Conservation (phyloP, 129 eudicot species). For the Artemisia tridentata region DNA sequence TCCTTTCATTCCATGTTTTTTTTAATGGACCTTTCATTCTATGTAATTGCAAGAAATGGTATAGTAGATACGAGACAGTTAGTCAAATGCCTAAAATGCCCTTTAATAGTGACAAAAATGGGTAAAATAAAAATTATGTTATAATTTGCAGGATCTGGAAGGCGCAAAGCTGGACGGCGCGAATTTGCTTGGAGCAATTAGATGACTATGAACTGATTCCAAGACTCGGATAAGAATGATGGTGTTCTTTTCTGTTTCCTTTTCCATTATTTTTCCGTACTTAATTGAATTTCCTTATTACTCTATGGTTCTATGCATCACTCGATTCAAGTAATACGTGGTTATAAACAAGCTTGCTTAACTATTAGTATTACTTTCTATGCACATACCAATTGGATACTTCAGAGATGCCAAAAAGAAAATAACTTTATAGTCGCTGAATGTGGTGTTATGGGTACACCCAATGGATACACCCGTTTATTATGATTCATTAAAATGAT, state of each 20-base stretch:
- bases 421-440: background rate
- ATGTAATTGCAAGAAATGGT: background rate
- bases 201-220: constrained; percentile 37
- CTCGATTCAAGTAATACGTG: constrained; percentile 6
- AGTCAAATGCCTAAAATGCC: constrained; percentile 15
- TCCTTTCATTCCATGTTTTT: background rate
- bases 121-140: background rate
- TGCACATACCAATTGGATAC: constrained; percentile 5
- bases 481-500: background rate
- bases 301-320: background rate
- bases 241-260: background rate
- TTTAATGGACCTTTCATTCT: background rate
- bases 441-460: background rate
- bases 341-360: background rate
- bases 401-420: constrained; percentile 7
- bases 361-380: background rate
- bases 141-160: constrained; percentile 52
- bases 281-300: constrained; percentile 1
- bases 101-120: background rate
- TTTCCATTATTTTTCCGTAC: background rate
- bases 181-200: constrained; percentile 75
- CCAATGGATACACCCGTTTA: background rate
- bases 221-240: constrained; percentile 8
- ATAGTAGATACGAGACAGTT: background rate
- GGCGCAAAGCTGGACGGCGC: constrained; percentile 88